Base-by-base conservation (phyloP, 2,329 filamentous ascomycete species). In the Alternaria hordeiaustralica region DNA sequence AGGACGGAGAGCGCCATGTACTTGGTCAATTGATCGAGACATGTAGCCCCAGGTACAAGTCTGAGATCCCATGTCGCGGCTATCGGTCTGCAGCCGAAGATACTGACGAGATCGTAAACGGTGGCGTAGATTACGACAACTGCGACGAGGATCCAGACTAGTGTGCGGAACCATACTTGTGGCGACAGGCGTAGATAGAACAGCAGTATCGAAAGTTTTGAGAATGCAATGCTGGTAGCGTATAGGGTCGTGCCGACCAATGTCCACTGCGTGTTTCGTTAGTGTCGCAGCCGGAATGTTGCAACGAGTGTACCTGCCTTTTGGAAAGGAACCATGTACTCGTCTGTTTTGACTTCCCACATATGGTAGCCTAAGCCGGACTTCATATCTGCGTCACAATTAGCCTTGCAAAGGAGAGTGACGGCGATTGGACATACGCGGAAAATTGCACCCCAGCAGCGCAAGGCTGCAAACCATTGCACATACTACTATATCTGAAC, bases 1-100 rank as follows among this genome's bases (percentile, higher is more conserved):
- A 56, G 25, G 15, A 56, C 15, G 11, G 54, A 56, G 8, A 56
- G 43, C 15, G 54, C 43, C 54, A 56, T 47, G 54, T 56, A 56
- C 18, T 56, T 56, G 7, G 13, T 56, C 7, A 46, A 15, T 15
- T 46, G 43, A 30, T 46, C 12, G 18, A 56, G 45, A 23, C 54
- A 56, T 15, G 7, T 45, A 21, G 54, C 54, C 13, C 26, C 54
- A 4, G 41, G 20, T 18, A 56, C n/a, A 20, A 33, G 41, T 12
- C 18, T 56, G 18, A 46, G 54, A 56, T 56, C 26, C 25, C 54
- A 56, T 15, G 41, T 36, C 12, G 54, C 43, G 1, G 26, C 54
- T 23, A 56, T 28, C 11, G 54, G 54, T 12, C 13, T 56, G 12
- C 54, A 56, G 18, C 54, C 54, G 23, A 56, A 56, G 10, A 28